Evolutionary conservation across 1,284 basidiomycete species (phyloP), one percentile per base, ranked within the genome.

Genomic region (Blastosporella zonata): DNA sequence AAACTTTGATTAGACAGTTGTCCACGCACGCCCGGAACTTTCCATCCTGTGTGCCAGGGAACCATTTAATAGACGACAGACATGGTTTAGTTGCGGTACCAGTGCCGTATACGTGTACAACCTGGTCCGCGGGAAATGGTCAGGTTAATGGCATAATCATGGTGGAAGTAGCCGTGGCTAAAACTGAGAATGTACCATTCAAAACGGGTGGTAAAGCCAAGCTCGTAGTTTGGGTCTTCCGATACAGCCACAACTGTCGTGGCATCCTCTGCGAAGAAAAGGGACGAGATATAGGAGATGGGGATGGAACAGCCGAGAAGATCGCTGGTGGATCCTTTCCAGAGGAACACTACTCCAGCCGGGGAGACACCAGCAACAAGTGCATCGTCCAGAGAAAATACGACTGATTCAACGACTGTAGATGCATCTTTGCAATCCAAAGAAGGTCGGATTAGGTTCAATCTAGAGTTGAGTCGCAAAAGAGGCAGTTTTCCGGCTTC

Each of bases 371-470:
- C 25, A 27, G 25, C 25, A 27, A 27, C 10, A 27, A 27, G 25
- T 27, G 25, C 25, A 5, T 43, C 42, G 20, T 41, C 33, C 8
- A 28, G 23, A 13, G 48, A 45, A 10, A 55, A 34, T 31, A 40
- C 34, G 13, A 54, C 18, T 7, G 3, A n/a, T 6, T 55, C 38
- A 23, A 27, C 10, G 25, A 10, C 6, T 4, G 2, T 21, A 15
- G 46, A 5, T 27, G 25, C 18, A 48, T 52, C 9, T 39, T 23
- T 9, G 29, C 42, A 51, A 51, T 46, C 55, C 55, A 57, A 1
- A 59, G 22, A 13, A 49, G 17, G 9, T 55, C 47, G 10, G 43
- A 27, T 27, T 10, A 27, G 6, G 10, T 10, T 27, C 25, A 27
- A 6, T 5, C 10, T 10, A 27, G 25, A 27, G 10, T 27, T 27